A percentile compares a stretch with the other conserved stretches of the same genome.
phyloP scores from a whole-genome alignment of 768 basidiomycete genomes.

The Xerocomus potaroensis region DNA sequence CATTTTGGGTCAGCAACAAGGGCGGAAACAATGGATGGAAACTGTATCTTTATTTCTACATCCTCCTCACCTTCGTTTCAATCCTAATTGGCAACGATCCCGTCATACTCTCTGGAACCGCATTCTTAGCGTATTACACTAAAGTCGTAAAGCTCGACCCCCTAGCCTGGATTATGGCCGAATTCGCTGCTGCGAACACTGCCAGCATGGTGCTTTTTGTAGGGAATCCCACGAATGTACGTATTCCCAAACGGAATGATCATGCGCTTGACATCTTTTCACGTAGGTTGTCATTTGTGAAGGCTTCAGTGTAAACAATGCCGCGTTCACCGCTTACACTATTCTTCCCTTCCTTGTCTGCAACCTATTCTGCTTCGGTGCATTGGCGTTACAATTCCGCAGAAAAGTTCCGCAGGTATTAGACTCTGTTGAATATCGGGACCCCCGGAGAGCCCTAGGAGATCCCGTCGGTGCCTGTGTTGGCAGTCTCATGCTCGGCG shows the following conservation, averaged over 20 bases:
- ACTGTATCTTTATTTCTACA: slow-evolving; percentile 77
- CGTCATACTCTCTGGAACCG: slow-evolving; percentile 86
- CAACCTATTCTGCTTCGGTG: slow-evolving; percentile 56
- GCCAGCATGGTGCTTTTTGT: slow-evolving; percentile 74
- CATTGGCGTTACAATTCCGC: slow-evolving; percentile 58
- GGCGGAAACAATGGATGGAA: slow-evolving; percentile 69
- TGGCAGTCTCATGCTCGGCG: slow-evolving; percentile 60
- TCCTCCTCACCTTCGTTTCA: slow-evolving; percentile 75
- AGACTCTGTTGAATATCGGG: slow-evolving; percentile 31
- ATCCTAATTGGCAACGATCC: slow-evolving; percentile 91
- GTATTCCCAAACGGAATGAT: slow-evolving; percentile 1
- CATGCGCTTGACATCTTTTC: background rate
- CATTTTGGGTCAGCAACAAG: slow-evolving; percentile 82
- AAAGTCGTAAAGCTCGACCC: slow-evolving; percentile 48
- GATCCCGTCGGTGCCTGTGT: slow-evolving; percentile 75
- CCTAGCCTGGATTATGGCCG: slow-evolving; percentile 66
- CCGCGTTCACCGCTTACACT: slow-evolving; percentile 76
- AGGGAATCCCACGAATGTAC: slow-evolving; percentile 85
- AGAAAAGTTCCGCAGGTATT: slow-evolving; percentile 48
- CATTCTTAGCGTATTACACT: slow-evolving; percentile 88
- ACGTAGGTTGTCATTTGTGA: slow-evolving; percentile 71
- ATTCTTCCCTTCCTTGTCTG: slow-evolving; percentile 76
- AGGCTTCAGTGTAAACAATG: slow-evolving; percentile 75
- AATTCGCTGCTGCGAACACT: slow-evolving; percentile 78
- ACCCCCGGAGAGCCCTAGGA: slow-evolving; percentile 58